Percentiles rank a stretch among this genome's conserved stretches.
These are phyloP conservation scores for Lepraria neglecta DNA, from an alignment of 495 filamentous ascomycete species.

Conservation along the genomic window DNA sequence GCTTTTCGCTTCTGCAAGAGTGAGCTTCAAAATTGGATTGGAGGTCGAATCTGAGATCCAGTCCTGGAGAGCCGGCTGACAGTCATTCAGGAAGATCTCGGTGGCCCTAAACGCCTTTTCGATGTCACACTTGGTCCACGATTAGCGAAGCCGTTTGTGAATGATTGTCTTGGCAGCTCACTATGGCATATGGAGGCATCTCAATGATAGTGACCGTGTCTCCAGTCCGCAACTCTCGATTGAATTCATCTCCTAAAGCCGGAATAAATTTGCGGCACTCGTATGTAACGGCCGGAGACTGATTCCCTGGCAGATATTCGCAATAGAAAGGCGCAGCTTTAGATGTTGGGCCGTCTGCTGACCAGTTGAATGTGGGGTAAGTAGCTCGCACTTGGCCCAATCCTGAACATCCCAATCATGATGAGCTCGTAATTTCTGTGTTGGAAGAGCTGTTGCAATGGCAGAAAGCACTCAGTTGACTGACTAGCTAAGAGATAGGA, in stretches of 20 bases:
- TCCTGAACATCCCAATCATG: neutral
- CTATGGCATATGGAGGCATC: slow-evolving; percentile 3
- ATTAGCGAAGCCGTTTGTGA: neutral
- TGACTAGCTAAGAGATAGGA: no score
- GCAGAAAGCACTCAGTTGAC: no score
- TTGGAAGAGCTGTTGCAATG: no score
- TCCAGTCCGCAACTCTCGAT: neutral
- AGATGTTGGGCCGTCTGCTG: neutral
- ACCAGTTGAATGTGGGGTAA: neutral
- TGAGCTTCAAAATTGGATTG: neutral
- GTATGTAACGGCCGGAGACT: neutral
- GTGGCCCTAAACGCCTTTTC: neutral
- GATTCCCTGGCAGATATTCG: neutral
- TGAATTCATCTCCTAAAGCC: neutral
- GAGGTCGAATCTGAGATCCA: neutral
- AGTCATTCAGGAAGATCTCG: neutral
- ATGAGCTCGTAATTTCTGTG: no score
- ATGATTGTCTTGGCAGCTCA: neutral
- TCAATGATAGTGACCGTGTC: neutral
- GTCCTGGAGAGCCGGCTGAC: neutral
- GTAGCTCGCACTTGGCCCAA: neutral
- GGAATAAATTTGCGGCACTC: neutral
- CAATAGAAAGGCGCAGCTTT: neutral
- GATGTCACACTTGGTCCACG: neutral
- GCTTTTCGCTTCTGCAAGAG: neutral